Percentiles rank a stretch among this genome's conserved stretches.
Evolutionary conservation across 2,329 filamentous ascomycete species (phyloP).

Genomic region (Aspergillus sergii): DNA sequence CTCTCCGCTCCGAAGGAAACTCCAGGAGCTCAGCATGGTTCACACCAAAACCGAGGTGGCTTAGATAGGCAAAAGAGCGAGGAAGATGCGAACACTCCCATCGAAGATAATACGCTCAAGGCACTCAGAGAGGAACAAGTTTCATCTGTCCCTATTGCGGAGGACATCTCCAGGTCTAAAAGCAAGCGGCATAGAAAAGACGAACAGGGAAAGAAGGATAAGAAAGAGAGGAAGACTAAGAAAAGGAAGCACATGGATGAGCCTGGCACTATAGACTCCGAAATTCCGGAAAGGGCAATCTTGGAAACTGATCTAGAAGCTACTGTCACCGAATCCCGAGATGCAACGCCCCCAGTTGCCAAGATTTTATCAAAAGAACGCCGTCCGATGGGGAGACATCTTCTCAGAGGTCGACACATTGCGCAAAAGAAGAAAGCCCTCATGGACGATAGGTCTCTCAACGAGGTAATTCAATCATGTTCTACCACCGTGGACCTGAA

Average conservation of each 20-base stretch:
- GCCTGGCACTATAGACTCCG: constrained; percentile 27
- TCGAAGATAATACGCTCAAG: neutral
- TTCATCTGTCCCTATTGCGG: neutral
- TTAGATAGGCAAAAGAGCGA: neutral
- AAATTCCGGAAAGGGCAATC: constrained; percentile 4
- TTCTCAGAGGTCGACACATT: constrained; percentile 79
- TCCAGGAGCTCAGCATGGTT: neutral
- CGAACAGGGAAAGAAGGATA: constrained; percentile 16
- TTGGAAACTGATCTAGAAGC: constrained; percentile 22
- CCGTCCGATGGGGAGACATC: constrained; percentile 63
- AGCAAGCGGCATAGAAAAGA: constrained; percentile 16
- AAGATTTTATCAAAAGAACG: constrained; percentile 53
- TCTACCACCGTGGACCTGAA: constrained; percentile 1
- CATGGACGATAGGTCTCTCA: constrained; percentile 78
- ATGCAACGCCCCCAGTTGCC: constrained; percentile 47
- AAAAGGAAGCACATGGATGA: constrained; percentile 40
- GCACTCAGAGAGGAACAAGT: neutral
- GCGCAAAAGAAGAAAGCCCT: constrained; percentile 84
- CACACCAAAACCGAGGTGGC: neutral
- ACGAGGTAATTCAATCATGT: constrained; percentile 66
- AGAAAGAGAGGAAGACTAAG: constrained; percentile 35
- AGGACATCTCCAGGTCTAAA: neutral
- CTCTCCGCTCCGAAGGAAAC: constrained; percentile 20
- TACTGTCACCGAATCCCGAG: constrained; percentile 38
- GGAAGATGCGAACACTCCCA: neutral